phyloP scores from a whole-genome alignment of 2,329 filamentous ascomycete species.

The Ceratocystis ficicola region DNA sequence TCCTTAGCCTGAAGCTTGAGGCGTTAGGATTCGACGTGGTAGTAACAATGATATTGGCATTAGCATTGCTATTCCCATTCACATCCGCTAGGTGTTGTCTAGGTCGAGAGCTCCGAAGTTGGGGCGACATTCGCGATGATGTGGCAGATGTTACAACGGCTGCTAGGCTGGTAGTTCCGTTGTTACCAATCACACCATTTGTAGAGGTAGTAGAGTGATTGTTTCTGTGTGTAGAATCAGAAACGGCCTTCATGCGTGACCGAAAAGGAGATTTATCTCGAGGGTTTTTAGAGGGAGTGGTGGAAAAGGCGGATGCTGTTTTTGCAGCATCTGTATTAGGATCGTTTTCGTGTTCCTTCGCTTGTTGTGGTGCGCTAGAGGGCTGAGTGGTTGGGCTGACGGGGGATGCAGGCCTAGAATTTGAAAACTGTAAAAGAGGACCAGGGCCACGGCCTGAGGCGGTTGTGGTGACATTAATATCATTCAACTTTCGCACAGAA shows the following conservation, averaged over 20 bases:
- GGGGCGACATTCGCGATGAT: slow-evolving; percentile 63
- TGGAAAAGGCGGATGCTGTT: background rate
- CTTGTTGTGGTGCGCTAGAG: background rate
- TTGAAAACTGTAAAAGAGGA: slow-evolving; percentile 10
- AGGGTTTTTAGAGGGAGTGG: background rate
- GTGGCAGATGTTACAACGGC: slow-evolving; percentile 55
- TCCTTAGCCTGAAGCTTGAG: slow-evolving; percentile 55
- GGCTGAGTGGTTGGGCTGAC: background rate
- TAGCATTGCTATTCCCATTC: slow-evolving; percentile 25
- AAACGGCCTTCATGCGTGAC: slow-evolving; percentile 31
- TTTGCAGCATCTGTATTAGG: background rate
- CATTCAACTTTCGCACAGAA: slow-evolving; percentile 34
- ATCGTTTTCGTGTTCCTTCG: background rate
- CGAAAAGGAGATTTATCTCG: slow-evolving; percentile 25
- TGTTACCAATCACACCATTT: slow-evolving; percentile 24
- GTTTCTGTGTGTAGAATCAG: slow-evolving; percentile 31
- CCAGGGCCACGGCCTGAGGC: slow-evolving; percentile 8
- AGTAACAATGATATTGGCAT: background rate
- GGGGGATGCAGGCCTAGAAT: slow-evolving; percentile 3
- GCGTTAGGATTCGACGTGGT: slow-evolving; percentile 31
- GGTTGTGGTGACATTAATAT: background rate
- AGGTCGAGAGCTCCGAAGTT: slow-evolving; percentile 69
- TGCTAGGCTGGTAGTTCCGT: slow-evolving; percentile 47
- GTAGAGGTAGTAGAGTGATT: slow-evolving; percentile 34
- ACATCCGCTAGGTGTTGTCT: slow-evolving; percentile 64